A percentile compares a stretch with the other conserved stretches of the same genome.
phyloP scores from a whole-genome alignment of 1,284 basidiomycete genomes.

The Takashimella koratensis region DNA sequence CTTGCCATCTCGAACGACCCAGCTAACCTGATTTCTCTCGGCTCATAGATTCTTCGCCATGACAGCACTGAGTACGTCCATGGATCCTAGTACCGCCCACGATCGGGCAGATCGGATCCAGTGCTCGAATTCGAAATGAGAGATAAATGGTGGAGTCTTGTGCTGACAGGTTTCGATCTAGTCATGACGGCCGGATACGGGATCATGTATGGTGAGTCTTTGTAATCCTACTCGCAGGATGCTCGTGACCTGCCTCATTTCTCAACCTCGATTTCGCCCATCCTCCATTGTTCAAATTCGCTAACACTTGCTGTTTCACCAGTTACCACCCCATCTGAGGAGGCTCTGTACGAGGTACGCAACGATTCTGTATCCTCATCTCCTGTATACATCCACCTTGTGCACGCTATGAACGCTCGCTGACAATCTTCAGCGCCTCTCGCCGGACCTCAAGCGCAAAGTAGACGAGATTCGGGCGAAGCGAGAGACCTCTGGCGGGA shows the following conservation, averaged over 20 bases:
- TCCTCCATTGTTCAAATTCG: too few species aligned
- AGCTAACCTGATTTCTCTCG: not conserved
- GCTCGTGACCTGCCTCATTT: too few species aligned
- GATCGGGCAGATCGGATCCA: too few species aligned
- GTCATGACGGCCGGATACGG: slow-evolving; percentile 3
- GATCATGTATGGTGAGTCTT: not conserved
- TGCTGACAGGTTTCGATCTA: not conserved
- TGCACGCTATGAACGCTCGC: too few species aligned
- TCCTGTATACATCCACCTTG: too few species aligned
- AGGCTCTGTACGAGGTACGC: not conserved
- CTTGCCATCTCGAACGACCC: too few species aligned
- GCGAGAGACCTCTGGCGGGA: slow-evolving; percentile 10
- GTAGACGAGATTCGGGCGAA: slow-evolving; percentile 39
- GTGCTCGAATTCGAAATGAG: too few species aligned
- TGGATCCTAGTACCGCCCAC: not conserved
- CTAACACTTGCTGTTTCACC: too few species aligned
- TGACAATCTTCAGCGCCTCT: slow-evolving; percentile 33
- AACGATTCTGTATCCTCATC: not conserved
- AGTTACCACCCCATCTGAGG: not conserved
- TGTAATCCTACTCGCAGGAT: too few species aligned
- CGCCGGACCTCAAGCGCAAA: slow-evolving; percentile 44
- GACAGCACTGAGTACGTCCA: slow-evolving; percentile 21
- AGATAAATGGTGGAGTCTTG: too few species aligned
- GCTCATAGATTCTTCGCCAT: slow-evolving; percentile 24
- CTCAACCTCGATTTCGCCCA: too few species aligned